These are phyloP conservation scores for Aspergillus puulaauensis DNA, from an alignment of 2,329 filamentous ascomycete species.

Conservation along the genomic window DNA sequence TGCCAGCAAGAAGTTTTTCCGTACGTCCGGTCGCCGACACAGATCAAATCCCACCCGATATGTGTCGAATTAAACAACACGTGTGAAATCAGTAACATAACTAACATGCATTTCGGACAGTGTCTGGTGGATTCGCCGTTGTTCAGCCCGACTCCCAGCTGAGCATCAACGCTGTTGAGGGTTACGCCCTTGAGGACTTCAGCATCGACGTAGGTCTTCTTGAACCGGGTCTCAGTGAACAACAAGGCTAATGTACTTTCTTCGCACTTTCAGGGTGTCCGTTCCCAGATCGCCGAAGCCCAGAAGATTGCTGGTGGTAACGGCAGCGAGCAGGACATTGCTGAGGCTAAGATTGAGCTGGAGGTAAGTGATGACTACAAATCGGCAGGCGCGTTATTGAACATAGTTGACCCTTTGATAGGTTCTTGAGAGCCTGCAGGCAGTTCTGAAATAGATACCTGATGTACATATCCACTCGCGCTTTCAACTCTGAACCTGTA, in stretches of 20 bases:
- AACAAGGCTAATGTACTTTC: constrained; percentile 4
- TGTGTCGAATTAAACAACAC: background rate
- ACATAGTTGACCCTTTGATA: constrained; percentile 24
- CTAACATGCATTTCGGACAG: constrained; percentile 48
- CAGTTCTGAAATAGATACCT: constrained; percentile 47
- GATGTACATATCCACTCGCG: constrained; percentile 42
- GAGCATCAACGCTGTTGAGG: constrained; percentile 98
- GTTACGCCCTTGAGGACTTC: constrained; percentile 92
- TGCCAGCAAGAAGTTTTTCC: constrained; percentile 92
- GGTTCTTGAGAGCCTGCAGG: constrained; percentile 52
- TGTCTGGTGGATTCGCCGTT: constrained; percentile 94
- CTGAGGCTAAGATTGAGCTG: constrained; percentile 98
- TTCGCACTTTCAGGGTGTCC: constrained; percentile 61
- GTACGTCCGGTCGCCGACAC: constrained; percentile 56
- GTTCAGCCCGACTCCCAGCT: constrained; percentile 92
- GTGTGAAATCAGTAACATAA: background rate
- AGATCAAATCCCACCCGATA: constrained; percentile 2
- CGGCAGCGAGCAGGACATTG: constrained; percentile 95
- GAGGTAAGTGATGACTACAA: constrained; percentile 64
- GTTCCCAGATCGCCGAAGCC: constrained; percentile 86
- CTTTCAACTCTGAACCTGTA: constrained; percentile 36
- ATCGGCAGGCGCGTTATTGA: background rate
- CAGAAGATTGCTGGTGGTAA: constrained; percentile 89
- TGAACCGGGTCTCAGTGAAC: background rate
- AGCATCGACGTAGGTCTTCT: constrained; percentile 66